Conservation (phyloP, 164 flowering plant genomes). For the Vitis labrusca region DNA sequence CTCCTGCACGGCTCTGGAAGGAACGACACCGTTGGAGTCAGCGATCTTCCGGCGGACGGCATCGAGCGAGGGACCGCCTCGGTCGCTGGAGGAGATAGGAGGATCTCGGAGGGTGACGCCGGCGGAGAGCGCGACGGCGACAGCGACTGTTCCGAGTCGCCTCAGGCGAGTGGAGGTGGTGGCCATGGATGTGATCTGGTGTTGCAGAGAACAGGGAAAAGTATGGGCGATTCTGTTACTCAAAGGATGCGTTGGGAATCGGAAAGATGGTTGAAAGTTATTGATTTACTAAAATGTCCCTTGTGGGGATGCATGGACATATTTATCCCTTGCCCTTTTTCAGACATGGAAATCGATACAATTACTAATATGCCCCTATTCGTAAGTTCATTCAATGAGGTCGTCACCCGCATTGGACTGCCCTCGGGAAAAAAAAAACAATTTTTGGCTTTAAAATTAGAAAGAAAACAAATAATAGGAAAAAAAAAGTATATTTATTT, state of each 20-base stretch:
- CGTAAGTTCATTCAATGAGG: no score
- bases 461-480: no score
- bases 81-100: conserved; percentile 37
- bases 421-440: no score
- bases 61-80: conserved; percentile 36
- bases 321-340: background rate
- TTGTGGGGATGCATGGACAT: background rate
- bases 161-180: conserved; percentile 55
- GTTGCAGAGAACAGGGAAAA: background rate
- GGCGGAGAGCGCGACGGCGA: conserved; percentile 30
- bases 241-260: conserved; percentile 11
- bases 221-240: background rate
- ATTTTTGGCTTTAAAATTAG: no score
- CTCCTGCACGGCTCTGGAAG: conserved; percentile 60
- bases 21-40: conserved; percentile 57
- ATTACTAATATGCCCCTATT: no score
- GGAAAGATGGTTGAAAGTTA: background rate
- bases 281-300: background rate
- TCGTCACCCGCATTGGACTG: no score
- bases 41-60: conserved; percentile 41
- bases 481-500: no score
- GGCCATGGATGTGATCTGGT: conserved; percentile 30
- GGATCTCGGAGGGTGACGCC: conserved; percentile 33
- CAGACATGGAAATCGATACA: no score
- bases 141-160: conserved; percentile 35